Evolutionary conservation across 2,329 filamentous ascomycete species (phyloP), one percentile per base, ranked within the genome.

Genomic region (Fusarium sp.): DNA sequence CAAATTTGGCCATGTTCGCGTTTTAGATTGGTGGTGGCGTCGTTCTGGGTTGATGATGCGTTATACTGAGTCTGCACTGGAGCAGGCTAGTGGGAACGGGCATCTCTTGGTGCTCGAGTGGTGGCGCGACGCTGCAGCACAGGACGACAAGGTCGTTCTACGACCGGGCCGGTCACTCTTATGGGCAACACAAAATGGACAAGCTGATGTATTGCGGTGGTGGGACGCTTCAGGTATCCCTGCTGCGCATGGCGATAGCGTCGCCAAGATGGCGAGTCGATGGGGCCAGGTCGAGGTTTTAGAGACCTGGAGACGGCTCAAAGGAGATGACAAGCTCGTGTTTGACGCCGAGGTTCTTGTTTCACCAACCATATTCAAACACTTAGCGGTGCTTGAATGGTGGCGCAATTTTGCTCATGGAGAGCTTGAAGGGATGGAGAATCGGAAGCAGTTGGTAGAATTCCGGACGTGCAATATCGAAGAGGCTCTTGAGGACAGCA

Each of bases 391-490:
- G 23, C 83, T 98, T 10, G 93, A 97, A 77, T 98, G 95, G 95
- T 98, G 95, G 94, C 92, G 92, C 75, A 85, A 85, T 54, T 92
- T 90, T 72, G 86, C 87, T 10, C 82, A 86, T 54, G 84, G 87
- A 48, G 83, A 85, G 73, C 80, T 87, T 31, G 82, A 82, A 2
- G 85, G 83, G 39, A 88, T 84, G 86, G 80, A 84, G 39, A 86
- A 85, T 18, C 80, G 84, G 31, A 82, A 82, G 66, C 85, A 94
- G 71, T 86, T 88, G 53, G 94, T 98, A 26, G 93, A 97, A 79
- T 98, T 97, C 80, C 94, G 95, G 78, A 97, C 93, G 2, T 97
- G 94, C 78, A 94, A 97, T 78, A 96, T 98, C 65, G 94, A 98
- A 78, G 95, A 98, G 80, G 94, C 94, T 1, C 85, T 98, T 38